These are phyloP conservation scores for Apiospora hydei DNA, from an alignment of 2,329 filamentous ascomycete genomes.

Conservation along the genomic window DNA sequence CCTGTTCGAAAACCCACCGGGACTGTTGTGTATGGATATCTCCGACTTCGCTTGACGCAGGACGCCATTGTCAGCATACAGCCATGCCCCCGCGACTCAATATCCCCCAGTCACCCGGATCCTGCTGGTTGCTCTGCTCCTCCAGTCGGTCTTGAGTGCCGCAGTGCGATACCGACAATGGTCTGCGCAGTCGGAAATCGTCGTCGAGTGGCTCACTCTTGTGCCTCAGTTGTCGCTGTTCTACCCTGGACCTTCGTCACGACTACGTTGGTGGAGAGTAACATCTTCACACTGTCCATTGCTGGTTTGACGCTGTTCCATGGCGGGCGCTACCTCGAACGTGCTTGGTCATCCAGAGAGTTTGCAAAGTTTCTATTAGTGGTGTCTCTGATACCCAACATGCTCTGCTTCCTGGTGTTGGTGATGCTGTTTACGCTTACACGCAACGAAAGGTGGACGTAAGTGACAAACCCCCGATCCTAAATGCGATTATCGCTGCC, in stretches of 20 bases:
- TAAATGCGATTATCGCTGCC: neutral
- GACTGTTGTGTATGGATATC: conserved; percentile 19
- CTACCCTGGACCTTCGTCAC: conserved; percentile 92
- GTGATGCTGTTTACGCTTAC: conserved; percentile 77
- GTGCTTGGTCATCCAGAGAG: conserved; percentile 92
- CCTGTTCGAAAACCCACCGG: neutral
- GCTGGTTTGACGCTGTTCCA: conserved; percentile 84
- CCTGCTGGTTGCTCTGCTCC: conserved; percentile 75
- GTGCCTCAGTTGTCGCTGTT: conserved; percentile 83
- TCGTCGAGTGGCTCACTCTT: conserved; percentile 86
- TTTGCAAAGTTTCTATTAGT: conserved; percentile 89
- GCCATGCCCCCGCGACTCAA: conserved; percentile 84
- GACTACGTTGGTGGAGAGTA: conserved; percentile 89
- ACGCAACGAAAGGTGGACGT: conserved; percentile 73
- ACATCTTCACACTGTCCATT: conserved; percentile 83
- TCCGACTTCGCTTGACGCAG: conserved; percentile 14
- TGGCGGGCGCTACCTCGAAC: conserved; percentile 92
- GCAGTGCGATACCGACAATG: conserved; percentile 77
- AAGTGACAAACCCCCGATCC: conserved; percentile 46
- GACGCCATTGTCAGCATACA: conserved; percentile 19
- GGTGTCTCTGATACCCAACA: conserved; percentile 80
- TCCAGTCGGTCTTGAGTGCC: conserved; percentile 84
- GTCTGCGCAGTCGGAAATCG: conserved; percentile 67
- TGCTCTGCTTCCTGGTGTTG: conserved; percentile 76
- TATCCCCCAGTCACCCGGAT: conserved; percentile 87